Base-by-base conservation (phyloP, 192 early-diverging fungal genomes). In the Backusella parvicylindrica region DNA sequence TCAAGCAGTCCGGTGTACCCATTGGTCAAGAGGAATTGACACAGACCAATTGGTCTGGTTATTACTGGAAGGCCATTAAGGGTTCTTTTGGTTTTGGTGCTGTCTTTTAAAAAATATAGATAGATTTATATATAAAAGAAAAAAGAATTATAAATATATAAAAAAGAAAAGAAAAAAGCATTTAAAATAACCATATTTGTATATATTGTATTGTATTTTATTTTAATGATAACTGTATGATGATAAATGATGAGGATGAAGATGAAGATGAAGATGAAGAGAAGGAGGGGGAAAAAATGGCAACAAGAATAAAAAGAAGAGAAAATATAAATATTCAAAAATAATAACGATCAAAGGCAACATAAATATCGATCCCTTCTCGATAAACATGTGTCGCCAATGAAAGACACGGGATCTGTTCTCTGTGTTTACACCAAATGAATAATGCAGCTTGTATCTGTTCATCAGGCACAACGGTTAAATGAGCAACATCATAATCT, bases 31-130 rank as follows among this genome's bases (percentile, higher is more conserved):
- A 94, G 82, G 93, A 95, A 6, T 84, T 87, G 26, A 94, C 93
- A 35, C 86, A 88, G 76, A 84, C 83, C 33, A 96, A 98, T 87
- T 98, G 96, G 96, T 87, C 87, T 63, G 88, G 88, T 73, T 98
- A 95, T 84, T 98, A 97, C 87, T 97, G 95, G 94, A 91, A 93
- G 84, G 84, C 92, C 60, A 98, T 98, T 78, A 97, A 97, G 82
- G 86, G 86, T 68, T 88, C 92, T 23, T 98, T 97, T 86, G 96
- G 96, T 1, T 77, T 72, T 68, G 76, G 76, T 68, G 76, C 49
- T 53, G 65, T 50, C 21, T 77, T 77, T 43, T 77, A 77, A 71
- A 23, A 68, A 35, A 68, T 6, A 35, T 2, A 35, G 43, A 47
- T 47, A 21, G 5, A 38, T 69, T 43, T 41, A 40, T 26, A 69